Base-by-base conservation (phyloP, 768 basidiomycete genomes). In the Kwoniella sp. region DNA sequence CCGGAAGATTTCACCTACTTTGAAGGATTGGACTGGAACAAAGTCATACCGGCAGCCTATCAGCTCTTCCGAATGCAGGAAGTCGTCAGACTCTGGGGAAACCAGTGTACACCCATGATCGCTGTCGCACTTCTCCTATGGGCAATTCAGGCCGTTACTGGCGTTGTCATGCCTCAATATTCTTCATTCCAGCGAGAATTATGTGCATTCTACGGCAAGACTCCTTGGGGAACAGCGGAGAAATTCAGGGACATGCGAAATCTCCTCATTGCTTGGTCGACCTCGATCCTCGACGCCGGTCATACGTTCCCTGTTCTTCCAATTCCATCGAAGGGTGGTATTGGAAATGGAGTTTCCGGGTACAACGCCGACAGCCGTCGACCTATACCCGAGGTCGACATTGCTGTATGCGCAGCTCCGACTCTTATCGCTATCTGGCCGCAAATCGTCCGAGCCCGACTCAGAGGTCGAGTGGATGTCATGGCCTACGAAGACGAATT, bases 221-320 rank as follows among this genome's bases (percentile, higher is more conserved):
- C 46, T 5, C 44, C 56, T 13, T 60, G 40, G n/a, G 51, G 21
- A 2, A 40, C 69, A 10, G 50, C 48, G 1, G 63, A 59, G 37
- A 25, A 57, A 25, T 52, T 61, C 17, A 52, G 24, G 19, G 68
- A 68, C 9, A 15, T 74, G 19, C 40, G 58, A 8, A 61, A 64
- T 15, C 25, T 71, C 27, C 22, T 74, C 30, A 59, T 71, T 19
- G 64, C 64, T 24, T 74, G 73, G 73, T 66, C 70, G 21, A 74
- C 68, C 9, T 65, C 60, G n/a, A 44, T 74, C 26, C 40, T 33
- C 13, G 70, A 74, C 24, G 66, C 67, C 21, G 64, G 64, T 15
- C 17, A 71, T 25, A 55, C 61, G 0, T 60, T 68, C 27, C 72
- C 72, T 2, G 36, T 30, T 7, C 19, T 70, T n/a, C 29, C 26